Percentiles rank a stretch among this genome's conserved stretches.
These are phyloP conservation scores for Cercospora beticola DNA, from an alignment of 2,329 filamentous ascomycete genomes.

Conservation along the genomic window DNA sequence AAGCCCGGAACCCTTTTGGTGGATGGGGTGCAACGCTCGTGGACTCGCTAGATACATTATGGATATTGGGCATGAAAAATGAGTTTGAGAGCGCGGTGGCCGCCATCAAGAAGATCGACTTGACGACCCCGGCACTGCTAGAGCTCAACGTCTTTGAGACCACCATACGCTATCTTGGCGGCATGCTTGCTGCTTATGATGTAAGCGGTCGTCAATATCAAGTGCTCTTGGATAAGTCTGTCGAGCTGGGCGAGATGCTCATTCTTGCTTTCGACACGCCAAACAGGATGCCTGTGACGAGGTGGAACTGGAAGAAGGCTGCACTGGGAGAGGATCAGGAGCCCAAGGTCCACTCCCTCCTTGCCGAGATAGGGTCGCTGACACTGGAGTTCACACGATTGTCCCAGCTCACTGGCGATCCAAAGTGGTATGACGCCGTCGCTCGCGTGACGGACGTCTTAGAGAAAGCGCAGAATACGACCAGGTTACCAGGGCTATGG, in stretches of 20 bases:
- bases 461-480: slow-evolving; percentile 54
- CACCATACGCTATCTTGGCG: slow-evolving; percentile 70
- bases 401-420: slow-evolving; percentile 61
- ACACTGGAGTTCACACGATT: slow-evolving; percentile 64
- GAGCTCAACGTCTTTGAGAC: slow-evolving; percentile 70
- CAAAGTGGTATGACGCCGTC: slow-evolving; percentile 62
- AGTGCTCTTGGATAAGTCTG: slow-evolving; percentile 60
- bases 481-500: slow-evolving; percentile 63
- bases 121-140: slow-evolving; percentile 51
- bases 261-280: slow-evolving; percentile 68
- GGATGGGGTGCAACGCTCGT: slow-evolving; percentile 89
- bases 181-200: slow-evolving; percentile 67
- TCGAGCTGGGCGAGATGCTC: slow-evolving; percentile 63
- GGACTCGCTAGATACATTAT: slow-evolving; percentile 71
- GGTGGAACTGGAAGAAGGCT: slow-evolving; percentile 56
- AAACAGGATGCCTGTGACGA: slow-evolving; percentile 63
- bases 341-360: slow-evolving; percentile 39
- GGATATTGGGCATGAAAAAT: slow-evolving; percentile 67
- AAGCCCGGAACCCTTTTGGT: slow-evolving; percentile 73
- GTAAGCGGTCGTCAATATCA: slow-evolving; percentile 52
- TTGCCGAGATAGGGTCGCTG: slow-evolving; percentile 59
- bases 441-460: slow-evolving; percentile 59
- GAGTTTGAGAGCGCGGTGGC: slow-evolving; percentile 66
- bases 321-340: slow-evolving; percentile 33
- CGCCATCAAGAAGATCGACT: slow-evolving; percentile 61